Percentiles rank a stretch among this genome's conserved stretches.
These are phyloP conservation scores for Anastatica hierochuntica DNA, from an alignment of 345 rosid genomes.

Conservation along the genomic window DNA sequence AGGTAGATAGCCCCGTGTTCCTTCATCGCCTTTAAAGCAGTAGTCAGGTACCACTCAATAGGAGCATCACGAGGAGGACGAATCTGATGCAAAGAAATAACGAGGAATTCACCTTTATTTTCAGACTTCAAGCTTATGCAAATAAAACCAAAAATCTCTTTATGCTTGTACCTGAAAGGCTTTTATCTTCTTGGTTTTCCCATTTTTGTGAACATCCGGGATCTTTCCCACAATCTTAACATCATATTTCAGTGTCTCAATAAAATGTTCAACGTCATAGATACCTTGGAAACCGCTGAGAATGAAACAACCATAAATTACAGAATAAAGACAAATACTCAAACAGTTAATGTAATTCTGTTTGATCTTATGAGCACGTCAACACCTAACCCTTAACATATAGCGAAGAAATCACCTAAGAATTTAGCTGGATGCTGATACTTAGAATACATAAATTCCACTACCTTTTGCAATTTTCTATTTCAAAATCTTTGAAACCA, in stretches of 20 bases:
- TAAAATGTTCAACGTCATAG: slow-evolving; percentile 92
- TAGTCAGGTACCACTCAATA: slow-evolving; percentile 73
- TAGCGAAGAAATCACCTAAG: background rate
- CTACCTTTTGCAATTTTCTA: background rate
- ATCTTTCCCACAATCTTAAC: slow-evolving; percentile 77
- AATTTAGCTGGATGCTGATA: background rate
- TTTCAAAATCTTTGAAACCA: background rate
- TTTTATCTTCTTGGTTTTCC: slow-evolving; percentile 82
- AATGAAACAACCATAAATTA: background rate
- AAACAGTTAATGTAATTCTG: background rate
- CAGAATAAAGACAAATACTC: background rate
- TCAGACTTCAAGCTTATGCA: background rate
- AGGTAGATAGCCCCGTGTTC: slow-evolving; percentile 91
- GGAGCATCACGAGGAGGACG: slow-evolving; percentile 96
- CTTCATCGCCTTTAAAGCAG: slow-evolving; percentile 82
- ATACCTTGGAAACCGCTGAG: slow-evolving; percentile 92
- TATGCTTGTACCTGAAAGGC: slow-evolving; percentile 59
- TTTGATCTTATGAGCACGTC: background rate
- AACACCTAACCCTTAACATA: background rate
- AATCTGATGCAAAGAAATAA: slow-evolving; percentile 33
- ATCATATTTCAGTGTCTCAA: slow-evolving; percentile 71
- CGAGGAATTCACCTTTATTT: background rate
- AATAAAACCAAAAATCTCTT: background rate
- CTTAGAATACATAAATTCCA: background rate
- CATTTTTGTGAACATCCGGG: slow-evolving; percentile 78